Evolutionary conservation across 352 stramenopile species (phyloP).

Genomic region (Elongisporangium anandrum): DNA sequence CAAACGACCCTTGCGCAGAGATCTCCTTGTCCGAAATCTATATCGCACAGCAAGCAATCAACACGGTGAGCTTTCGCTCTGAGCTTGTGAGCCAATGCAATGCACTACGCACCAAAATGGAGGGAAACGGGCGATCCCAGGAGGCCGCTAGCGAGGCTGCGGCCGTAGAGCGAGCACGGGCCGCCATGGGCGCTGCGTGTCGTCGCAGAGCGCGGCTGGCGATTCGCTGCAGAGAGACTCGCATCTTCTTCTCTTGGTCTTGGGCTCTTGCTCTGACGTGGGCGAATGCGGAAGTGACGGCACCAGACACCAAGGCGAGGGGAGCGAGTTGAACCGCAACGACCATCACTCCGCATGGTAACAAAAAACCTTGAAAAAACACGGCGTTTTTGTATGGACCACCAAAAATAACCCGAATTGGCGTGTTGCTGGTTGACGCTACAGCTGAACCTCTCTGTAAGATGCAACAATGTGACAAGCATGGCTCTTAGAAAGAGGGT

Average conservation of each 20-base stretch:
- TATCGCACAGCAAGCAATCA: not conserved
- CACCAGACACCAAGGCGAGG: not conserved
- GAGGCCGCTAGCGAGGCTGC: conserved; percentile 54
- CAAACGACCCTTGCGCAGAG: conserved; percentile 84
- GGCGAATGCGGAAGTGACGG: not conserved
- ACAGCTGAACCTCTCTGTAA: not conserved
- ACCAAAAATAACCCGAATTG: not conserved
- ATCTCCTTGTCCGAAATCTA: conserved; percentile 75
- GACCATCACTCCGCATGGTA: not conserved
- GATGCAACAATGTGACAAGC: not conserved
- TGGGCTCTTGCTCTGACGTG: not conserved
- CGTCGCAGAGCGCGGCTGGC: not conserved
- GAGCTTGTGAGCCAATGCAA: not conserved
- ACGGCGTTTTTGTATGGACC: not conserved
- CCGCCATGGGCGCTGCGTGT: not conserved
- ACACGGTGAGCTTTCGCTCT: not conserved
- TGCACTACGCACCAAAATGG: conserved; percentile 54
- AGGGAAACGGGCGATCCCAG: conserved; percentile 76
- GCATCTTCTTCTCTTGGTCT: not conserved
- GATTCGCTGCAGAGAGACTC: not conserved
- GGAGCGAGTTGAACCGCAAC: not conserved
- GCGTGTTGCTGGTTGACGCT: not conserved
- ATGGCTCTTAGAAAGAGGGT: not conserved
- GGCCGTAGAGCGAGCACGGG: conserved; percentile 25
- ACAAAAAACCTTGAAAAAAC: conserved; percentile 1